Conservation (phyloP, 345 rosid genomes). For the Dipteronia dyeriana region DNA sequence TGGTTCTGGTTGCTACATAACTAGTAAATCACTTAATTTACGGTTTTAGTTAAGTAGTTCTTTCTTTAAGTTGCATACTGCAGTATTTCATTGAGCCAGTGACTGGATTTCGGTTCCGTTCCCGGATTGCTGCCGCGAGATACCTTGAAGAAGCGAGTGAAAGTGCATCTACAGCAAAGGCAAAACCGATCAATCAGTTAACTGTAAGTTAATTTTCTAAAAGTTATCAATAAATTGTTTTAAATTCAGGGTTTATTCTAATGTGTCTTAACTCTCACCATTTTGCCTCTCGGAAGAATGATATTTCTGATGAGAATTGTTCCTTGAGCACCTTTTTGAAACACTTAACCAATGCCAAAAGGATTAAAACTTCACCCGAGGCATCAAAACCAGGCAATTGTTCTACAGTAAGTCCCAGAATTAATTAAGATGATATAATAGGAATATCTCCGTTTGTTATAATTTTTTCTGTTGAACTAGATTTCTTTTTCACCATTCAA, state of each 20-base stretch:
- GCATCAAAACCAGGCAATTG: background rate
- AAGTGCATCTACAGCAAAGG: conserved; percentile 13
- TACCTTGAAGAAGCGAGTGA: conserved; percentile 19
- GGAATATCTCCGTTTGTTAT: background rate
- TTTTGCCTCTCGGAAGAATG: conserved; percentile 8
- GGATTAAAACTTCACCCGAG: background rate
- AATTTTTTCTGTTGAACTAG: background rate
- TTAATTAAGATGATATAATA: background rate
- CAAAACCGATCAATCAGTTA: conserved; percentile 15
- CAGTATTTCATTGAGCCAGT: conserved; percentile 47
- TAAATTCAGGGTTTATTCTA: background rate
- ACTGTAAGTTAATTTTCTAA: conserved; percentile 12
- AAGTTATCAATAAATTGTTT: background rate
- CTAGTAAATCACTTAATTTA: background rate
- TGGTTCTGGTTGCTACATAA: background rate
- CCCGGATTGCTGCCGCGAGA: conserved; percentile 32
- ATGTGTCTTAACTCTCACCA: background rate
- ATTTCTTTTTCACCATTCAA: conserved; percentile 24
- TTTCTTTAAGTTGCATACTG: conserved; percentile 14
- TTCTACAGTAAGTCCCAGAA: background rate
- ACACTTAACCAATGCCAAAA: conserved; percentile 9
- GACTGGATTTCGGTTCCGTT: conserved; percentile 36
- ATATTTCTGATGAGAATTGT: conserved; percentile 5
- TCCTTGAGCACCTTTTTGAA: conserved; percentile 15
- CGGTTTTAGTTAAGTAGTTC: conserved; percentile 5